Percentiles rank a stretch among this genome's conserved stretches.
These are phyloP conservation scores for Luvunga scandens DNA, from an alignment of 345 rosid genomes.

Conservation along the genomic window DNA sequence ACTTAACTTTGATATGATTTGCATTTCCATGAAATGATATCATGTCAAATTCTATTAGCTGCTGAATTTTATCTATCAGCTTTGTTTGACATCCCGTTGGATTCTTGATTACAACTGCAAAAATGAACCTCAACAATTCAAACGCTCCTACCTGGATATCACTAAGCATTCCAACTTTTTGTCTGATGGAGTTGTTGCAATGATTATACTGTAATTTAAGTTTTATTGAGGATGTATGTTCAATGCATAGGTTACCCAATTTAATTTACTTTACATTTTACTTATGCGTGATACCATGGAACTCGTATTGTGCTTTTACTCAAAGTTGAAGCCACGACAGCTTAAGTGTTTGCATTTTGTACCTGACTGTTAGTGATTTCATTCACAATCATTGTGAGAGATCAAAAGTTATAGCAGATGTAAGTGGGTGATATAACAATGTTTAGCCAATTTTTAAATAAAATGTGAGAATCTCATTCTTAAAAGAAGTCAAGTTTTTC, in stretches of 20 bases:
- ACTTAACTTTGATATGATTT: slow-evolving; percentile 6
- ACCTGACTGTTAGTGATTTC: too few relatives aligned
- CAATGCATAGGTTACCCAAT: background rate
- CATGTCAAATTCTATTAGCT: background rate
- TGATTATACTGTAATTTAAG: background rate
- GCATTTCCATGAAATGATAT: background rate
- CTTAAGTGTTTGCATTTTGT: too few relatives aligned
- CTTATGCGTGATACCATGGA: background rate
- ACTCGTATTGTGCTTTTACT: too few relatives aligned
- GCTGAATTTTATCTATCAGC: background rate
- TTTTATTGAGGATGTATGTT: background rate
- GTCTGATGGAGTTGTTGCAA: background rate
- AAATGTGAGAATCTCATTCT: background rate
- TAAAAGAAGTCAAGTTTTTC: background rate
- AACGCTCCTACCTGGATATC: background rate
- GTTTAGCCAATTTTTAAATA: background rate
- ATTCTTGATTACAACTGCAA: background rate
- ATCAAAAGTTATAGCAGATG: too few relatives aligned
- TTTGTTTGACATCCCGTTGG: background rate
- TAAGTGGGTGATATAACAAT: background rate
- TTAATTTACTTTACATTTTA: background rate
- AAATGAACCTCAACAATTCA: background rate
- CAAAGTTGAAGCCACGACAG: too few relatives aligned
- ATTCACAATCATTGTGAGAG: too few relatives aligned
- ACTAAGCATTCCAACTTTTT: background rate